phyloP scores from a whole-genome alignment of 1,139 yeast genomes.

The Blastobotrys malaysiensis region DNA sequence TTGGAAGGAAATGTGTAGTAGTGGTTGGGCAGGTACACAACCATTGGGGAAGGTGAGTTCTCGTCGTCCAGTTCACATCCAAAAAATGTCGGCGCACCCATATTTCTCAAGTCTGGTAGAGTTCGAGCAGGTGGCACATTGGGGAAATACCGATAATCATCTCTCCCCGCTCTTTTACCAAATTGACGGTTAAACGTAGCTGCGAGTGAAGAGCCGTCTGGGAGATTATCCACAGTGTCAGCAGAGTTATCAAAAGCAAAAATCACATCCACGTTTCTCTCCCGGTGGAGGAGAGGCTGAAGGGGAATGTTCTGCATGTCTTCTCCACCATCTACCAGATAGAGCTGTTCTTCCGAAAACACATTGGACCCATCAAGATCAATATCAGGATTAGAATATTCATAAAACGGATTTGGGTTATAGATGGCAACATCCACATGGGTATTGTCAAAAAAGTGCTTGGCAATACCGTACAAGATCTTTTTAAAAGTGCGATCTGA shows the following conservation, averaged over 20 bases:
- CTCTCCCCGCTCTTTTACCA: conserved; percentile 21
- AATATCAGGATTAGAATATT: conserved; percentile 5
- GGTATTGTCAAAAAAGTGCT: neutral
- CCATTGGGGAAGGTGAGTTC: conserved; percentile 54
- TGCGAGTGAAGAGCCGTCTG: conserved; percentile 62
- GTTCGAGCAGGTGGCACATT: conserved; percentile 30
- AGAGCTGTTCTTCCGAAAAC: conserved; percentile 1
- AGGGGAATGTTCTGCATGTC: conserved; percentile 70
- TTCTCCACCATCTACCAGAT: conserved; percentile 84
- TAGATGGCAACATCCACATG: conserved; percentile 20
- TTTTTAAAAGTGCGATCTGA: neutral
- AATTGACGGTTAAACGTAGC: conserved; percentile 66
- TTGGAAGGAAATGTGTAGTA: conserved; percentile 65
- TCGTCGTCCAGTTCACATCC: conserved; percentile 47
- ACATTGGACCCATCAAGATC: conserved; percentile 6
- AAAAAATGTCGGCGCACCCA: conserved; percentile 54
- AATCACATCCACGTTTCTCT: conserved; percentile 68
- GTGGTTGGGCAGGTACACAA: conserved; percentile 75
- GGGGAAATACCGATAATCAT: conserved; percentile 80
- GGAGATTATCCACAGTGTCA: conserved; percentile 46
- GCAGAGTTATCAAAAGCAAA: conserved; percentile 84
- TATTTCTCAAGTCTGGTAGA: conserved; percentile 23
- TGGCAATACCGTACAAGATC: neutral
- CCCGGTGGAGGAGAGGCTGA: conserved; percentile 65
- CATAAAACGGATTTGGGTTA: conserved; percentile 64